Conservation (phyloP, 73 alveolate genomes). For the Paramecium caudatum region DNA sequence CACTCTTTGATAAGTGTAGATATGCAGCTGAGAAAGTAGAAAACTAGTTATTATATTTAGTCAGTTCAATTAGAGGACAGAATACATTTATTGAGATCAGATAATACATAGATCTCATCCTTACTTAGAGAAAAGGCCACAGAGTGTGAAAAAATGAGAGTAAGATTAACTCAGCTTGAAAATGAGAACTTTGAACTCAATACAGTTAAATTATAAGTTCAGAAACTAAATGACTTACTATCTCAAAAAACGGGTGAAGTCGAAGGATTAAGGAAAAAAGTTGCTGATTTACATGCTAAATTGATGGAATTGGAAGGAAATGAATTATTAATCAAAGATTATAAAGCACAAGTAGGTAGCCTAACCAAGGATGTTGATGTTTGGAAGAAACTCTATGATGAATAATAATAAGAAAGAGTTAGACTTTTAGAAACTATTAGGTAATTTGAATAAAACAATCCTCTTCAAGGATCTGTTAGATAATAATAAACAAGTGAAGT, state of each 20-base stretch:
- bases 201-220: background rate
- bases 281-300: background rate
- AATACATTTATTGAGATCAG: constrained; percentile 5
- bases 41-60: background rate
- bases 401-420: constrained; percentile 5
- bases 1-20: constrained; percentile 25
- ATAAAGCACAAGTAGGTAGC: background rate
- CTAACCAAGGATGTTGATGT: constrained; percentile 31
- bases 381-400: constrained; percentile 16
- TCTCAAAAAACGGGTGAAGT: background rate
- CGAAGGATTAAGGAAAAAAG: constrained; percentile 33
- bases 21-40: constrained; percentile 35
- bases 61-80: constrained; percentile 52
- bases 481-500: constrained; percentile 1
- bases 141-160: constrained; percentile 60
- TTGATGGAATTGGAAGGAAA: constrained; percentile 43
- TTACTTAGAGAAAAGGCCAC: constrained; percentile 49
- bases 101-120: constrained; percentile 4
- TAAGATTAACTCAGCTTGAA: constrained; percentile 20
- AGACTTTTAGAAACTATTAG: constrained; percentile 12
- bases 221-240: background rate
- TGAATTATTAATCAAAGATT: constrained; percentile 11
- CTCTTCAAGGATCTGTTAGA: constrained; percentile 3
- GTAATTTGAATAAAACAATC: constrained; percentile 17
- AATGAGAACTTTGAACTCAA: constrained; percentile 44